Evolutionary conservation across 2,329 filamentous ascomycete genomes (phyloP).

Genomic region (Diaporthe ilicicola): DNA sequence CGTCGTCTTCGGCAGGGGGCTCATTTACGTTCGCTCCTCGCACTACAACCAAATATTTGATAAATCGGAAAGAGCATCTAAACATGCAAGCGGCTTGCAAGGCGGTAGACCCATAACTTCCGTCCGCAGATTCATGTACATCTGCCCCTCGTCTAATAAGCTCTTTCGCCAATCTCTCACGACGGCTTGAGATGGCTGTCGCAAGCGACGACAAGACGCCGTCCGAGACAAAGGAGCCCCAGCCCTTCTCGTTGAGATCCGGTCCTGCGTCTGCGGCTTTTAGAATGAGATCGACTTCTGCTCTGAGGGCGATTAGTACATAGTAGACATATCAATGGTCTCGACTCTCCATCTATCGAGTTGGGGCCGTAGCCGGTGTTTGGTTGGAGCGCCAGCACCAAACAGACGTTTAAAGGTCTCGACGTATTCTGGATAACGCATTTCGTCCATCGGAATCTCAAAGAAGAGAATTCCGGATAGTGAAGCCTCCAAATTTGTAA

Average conservation of each 20-base stretch:
- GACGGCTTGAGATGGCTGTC: fast-evolving
- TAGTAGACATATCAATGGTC: not conserved
- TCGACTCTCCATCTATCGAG: not conserved
- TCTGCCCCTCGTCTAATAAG: not conserved
- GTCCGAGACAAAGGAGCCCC: no score
- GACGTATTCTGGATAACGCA: not conserved
- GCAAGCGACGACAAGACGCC: not conserved
- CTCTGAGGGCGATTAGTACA: no score
- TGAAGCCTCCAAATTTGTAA: not conserved
- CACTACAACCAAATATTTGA: not conserved
- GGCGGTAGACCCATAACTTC: fast-evolving
- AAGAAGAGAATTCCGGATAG: no score
- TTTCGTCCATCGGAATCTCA: no score
- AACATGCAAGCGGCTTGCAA: not conserved
- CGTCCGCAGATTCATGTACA: not conserved
- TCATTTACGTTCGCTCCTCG: not conserved
- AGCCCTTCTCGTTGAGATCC: not conserved
- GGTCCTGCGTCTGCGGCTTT: not conserved
- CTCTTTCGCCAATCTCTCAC: not conserved
- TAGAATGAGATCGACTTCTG: not conserved
- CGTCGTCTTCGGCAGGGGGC: not conserved
- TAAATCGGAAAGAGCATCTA: fast-evolving
- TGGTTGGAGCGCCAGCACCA: not conserved
- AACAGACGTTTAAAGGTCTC: not conserved
- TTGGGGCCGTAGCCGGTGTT: not conserved